Evolutionary conservation across 2,329 filamentous ascomycete species (phyloP).

Genomic region (Dothidotthia symphoricarpi): DNA sequence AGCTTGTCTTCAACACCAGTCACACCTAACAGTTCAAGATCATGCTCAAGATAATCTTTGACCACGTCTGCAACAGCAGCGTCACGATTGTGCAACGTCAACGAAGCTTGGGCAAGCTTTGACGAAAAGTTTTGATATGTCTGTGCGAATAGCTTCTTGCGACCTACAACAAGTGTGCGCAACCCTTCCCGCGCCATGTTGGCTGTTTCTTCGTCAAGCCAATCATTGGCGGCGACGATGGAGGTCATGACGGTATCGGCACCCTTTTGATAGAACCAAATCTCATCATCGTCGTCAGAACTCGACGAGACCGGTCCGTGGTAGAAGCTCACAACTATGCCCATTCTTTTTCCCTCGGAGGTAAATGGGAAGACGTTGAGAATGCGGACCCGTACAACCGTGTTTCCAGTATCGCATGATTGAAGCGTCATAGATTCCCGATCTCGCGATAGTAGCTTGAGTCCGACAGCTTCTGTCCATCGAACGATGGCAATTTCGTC

Average conservation of each 20-base stretch:
- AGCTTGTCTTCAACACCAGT: conserved; percentile 97
- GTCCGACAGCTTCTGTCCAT: conserved; percentile 90
- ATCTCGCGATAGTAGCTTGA: conserved; percentile 81
- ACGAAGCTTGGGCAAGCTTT: conserved; percentile 73
- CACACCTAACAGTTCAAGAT: conserved; percentile 91
- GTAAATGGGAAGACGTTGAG: conserved; percentile 97
- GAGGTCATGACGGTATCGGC: conserved; percentile 97
- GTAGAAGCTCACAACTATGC: conserved; percentile 86
- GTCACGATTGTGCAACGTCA: conserved; percentile 79
- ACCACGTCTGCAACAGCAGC: conserved; percentile 77
- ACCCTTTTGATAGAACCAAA: conserved; percentile 98
- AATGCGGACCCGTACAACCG: conserved; percentile 81
- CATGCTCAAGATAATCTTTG: conserved; percentile 75
- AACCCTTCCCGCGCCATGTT: conserved; percentile 98
- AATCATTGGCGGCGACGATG: conserved; percentile 94
- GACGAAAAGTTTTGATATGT: conserved; percentile 79
- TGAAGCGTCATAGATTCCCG: conserved; percentile 81
- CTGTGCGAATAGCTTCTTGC: conserved; percentile 74
- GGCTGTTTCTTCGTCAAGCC: conserved; percentile 98
- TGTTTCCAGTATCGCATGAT: conserved; percentile 68
- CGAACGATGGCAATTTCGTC: conserved; percentile 97
- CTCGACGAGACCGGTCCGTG: conserved; percentile 43
- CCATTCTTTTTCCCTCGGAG: conserved; percentile 97
- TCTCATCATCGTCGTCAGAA: conserved; percentile 64
- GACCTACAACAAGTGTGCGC: conserved; percentile 90